Evolutionary conservation across 2,329 filamentous ascomycete species (phyloP), one percentile per base, ranked within the genome.

Genomic region (Fusarium solani-melongenae): DNA sequence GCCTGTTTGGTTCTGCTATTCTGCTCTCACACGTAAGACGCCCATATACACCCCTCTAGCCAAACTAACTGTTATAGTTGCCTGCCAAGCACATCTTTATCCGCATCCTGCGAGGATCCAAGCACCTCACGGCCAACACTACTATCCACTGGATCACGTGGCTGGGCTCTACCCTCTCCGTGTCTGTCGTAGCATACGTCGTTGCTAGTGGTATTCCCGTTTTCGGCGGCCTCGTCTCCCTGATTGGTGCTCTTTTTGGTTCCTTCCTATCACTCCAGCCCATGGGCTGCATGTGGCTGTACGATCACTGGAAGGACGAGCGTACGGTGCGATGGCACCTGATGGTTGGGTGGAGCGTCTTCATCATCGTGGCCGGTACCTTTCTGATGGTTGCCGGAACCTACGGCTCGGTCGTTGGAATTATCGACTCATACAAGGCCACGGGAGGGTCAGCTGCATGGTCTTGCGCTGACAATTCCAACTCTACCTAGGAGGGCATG

Each of bases 321-420:
- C 64, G n/a, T 6, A 38, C 51, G 3, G 2, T 41, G 2, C 44
- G 24, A 11, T 67, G 64, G 64, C 49, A 53, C 20, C 10, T 64
- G 11, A 53, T 34, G 44, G 60, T 67, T 27, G 59, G 20, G 20
- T 67, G 62, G 64, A 14, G 53, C 22, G 36, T 70, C 31, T 66
- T 66, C 29, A 22, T 69, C 6, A 62, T 69, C 20, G 33, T 62
- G 3, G 65, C 64, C 10, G 74, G 74, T 4, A 70, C 69, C 0
- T 86, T 86, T 67, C 64, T 85, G 6, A 86, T 82, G 79, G 73
- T 86, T 60, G 82, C 79, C 11, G 84, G 84, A 2, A 85, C 84
- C 0, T 86, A 86, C 60, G 84, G 84, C 2, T 83, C 83, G 4
- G 73, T 86, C 8, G 76, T 84, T 14, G 78, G 72, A 15, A 73